phyloP scores from a whole-genome alignment of 2,329 filamentous ascomycete genomes.

The Fusarium sp. region DNA sequence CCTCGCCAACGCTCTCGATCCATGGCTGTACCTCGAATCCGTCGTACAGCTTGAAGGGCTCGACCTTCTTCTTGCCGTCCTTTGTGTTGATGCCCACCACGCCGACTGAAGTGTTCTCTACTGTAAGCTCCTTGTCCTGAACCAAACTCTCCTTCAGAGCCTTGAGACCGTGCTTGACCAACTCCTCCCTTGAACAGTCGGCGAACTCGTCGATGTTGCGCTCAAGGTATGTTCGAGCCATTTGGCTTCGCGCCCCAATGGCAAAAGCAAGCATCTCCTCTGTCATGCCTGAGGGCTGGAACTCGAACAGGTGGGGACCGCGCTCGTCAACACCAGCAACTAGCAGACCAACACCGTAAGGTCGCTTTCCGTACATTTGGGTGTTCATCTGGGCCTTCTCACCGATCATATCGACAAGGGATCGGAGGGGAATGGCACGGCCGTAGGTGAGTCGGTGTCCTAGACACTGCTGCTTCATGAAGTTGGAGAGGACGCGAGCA shows the following conservation, averaged over 20 bases:
- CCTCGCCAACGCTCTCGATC: constrained; percentile 77
- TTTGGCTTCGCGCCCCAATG: constrained; percentile 95
- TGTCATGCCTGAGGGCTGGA: constrained; percentile 94
- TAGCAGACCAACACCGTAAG: constrained; percentile 93
- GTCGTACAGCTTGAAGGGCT: constrained; percentile 92
- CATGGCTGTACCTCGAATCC: constrained; percentile 86
- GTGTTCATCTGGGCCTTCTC: constrained; percentile 98
- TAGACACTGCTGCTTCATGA: constrained; percentile 99
- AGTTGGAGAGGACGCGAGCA: constrained; percentile 98
- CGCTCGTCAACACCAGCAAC: constrained; percentile 94
- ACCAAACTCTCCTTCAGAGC: constrained; percentile 95
- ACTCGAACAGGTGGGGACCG: constrained; percentile 96
- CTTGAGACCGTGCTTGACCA: constrained; percentile 88
- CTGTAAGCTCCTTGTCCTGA: constrained; percentile 96
- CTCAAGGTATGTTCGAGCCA: constrained; percentile 97
- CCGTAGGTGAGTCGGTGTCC: constrained; percentile 95
- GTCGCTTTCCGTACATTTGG: constrained; percentile 94
- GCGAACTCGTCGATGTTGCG: constrained; percentile 87
- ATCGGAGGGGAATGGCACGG: constrained; percentile 88
- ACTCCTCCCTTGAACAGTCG: constrained; percentile 79
- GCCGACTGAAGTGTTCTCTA: constrained; percentile 95
- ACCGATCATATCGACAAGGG: constrained; percentile 90
- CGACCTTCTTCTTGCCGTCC: constrained; percentile 65
- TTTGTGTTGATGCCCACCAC: constrained; percentile 72
- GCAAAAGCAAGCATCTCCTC: constrained; percentile 97